Evolutionary conservation across 441 rosid species (phyloP).

Genomic region (Hura crepitans): DNA sequence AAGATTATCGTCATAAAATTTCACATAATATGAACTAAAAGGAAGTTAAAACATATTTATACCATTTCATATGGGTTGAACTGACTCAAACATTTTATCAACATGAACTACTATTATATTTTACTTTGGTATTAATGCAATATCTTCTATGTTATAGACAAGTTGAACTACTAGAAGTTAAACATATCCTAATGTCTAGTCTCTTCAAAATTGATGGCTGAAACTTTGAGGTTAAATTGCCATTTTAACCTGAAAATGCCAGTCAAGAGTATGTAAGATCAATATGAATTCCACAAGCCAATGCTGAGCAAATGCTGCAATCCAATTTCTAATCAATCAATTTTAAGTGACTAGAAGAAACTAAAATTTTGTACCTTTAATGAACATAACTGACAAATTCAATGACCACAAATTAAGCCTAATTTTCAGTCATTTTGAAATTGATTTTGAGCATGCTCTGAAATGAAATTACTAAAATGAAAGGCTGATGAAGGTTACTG

Average conservation of each 20-base stretch:
- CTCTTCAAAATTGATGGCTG: too few relatives aligned
- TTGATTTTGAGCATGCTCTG: neutral
- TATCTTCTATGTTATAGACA: neutral
- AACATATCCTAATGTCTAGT: too few relatives aligned
- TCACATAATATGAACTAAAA: neutral
- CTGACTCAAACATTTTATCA: neutral
- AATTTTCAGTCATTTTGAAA: neutral
- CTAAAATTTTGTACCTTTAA: neutral
- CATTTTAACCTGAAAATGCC: too few relatives aligned
- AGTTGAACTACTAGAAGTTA: too few relatives aligned
- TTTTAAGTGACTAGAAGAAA: neutral
- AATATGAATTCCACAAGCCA: too few relatives aligned
- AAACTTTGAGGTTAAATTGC: too few relatives aligned
- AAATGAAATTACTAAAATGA: neutral
- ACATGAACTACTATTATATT: neutral
- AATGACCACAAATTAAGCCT: neutral
- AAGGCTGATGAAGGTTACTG: neutral
- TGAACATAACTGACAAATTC: neutral
- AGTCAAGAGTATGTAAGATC: too few relatives aligned
- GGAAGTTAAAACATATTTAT: neutral
- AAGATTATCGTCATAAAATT: neutral
- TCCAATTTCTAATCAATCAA: neutral
- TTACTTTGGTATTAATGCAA: neutral
- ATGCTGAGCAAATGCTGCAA: too few relatives aligned
- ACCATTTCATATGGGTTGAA: neutral